Base-by-base conservation (phyloP, 257 asterid species). In the Cinchona pubescens region DNA sequence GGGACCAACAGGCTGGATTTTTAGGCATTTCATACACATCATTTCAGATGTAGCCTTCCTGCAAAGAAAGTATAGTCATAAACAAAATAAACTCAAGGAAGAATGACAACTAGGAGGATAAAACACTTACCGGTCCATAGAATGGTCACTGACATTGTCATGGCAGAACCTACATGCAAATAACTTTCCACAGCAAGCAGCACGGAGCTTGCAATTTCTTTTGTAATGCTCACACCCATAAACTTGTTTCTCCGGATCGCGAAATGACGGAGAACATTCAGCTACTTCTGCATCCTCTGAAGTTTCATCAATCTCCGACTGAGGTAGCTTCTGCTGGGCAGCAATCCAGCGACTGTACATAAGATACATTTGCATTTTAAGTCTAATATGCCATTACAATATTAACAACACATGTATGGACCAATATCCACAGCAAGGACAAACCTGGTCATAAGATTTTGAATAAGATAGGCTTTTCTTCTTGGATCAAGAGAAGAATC, bases 141-240 rank as follows among this genome's bases (percentile, higher is more conserved):
- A 87, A 82, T 94, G 98, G 86, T 94, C 98, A 72, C 98, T 94
- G 79, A 94, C 91, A 87, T 92, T 92, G 78, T 94, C 98, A 76
- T 94, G 98, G 85, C 98, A 94, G 82, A 92, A 94, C 86, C 98
- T 87, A 86, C 98, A 92, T 1, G 96, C 79, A 79, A 92, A 85
- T 75, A 94, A 73, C 79, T 94, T 92, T 70, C 96, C 96, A 72
- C 98, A 94, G 75, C 98, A 94, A 77, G 95, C 90, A 87, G 98
- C 98, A 75, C 97, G 95, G 65, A 94, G 86, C 82, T 94, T 94
- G 86, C 98, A 94, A 87, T 94, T 94, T 82, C 98, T 86, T 82
- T 92, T 94, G 87, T 94, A 94, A 86, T 94, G 98, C 80, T 94
- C 96, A 81, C 98, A 94, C 60, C 98, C 98, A 27, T 88, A 94